Base-by-base conservation (phyloP, 2,329 filamentous ascomycete species). In the Botrytis elliptica region DNA sequence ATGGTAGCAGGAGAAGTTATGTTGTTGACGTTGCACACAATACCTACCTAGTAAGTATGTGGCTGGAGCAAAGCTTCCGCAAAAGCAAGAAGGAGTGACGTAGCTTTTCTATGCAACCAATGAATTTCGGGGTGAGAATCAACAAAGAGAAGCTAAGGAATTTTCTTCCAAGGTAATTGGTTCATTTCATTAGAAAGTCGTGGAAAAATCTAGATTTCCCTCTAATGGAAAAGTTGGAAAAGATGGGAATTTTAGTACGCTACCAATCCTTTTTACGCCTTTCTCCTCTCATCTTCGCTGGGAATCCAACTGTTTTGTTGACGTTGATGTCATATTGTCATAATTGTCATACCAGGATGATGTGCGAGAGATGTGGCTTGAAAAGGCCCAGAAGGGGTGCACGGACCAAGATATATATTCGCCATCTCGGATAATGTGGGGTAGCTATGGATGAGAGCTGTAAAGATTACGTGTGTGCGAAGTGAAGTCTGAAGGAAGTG, bases 161-260 rank as follows among this genome's bases (percentile, higher is more conserved):
- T 49, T 10, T 36, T 1, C 1, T 52, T 52, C 22, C 33, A 67
- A 52, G 65, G 25, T 68, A 33, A 68, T 57, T 57, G 70, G 55
- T 44, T 33, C 20, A 66, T 57, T 44, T 29, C 22, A 33, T 4
- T 25, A 22, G 36, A 66, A 42, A 52, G 20, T 22, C 4, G 29
- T 44, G 29, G 67, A 40, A 42, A 66, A 66, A 66, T 57, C 60
- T 42, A 66, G 70, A 71, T 65, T 66, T 55, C 18, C 14, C 14
- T 57, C n/a, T 49, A 44, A 64, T 64, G 65, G 65, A 71, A 71
- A 63, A 71, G 70, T 71, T 64, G 70, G 70, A 71, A 65, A 20
- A 33, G 59, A 63, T 65, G 57, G 67, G 70, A 71, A 20, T 67
- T 4, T 40, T 63, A 55, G 49, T 7, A 55, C 14, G 38, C 25